phyloP scores from a whole-genome alignment of 441 rosid genomes.

The Jatropha multifida region DNA sequence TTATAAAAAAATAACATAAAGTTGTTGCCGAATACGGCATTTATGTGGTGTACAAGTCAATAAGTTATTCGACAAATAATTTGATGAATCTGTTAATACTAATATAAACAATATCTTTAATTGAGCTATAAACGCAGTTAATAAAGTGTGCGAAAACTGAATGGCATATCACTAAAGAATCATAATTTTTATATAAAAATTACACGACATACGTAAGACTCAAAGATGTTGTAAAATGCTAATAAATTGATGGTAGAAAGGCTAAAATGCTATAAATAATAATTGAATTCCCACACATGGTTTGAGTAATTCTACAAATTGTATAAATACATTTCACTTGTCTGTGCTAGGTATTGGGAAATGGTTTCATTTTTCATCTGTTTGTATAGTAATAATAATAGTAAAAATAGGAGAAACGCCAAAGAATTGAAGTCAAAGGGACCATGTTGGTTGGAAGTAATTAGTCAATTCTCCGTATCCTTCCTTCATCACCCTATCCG shows the following conservation, averaged over 20 bases:
- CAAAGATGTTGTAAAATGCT: neutral
- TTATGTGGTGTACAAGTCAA: too few relatives aligned
- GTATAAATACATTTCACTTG: neutral
- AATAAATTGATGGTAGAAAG: neutral
- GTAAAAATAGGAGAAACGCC: neutral
- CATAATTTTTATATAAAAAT: neutral
- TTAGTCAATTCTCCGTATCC: slow-evolving; percentile 36
- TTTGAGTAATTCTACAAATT: slow-evolving; percentile 24
- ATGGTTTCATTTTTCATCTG: slow-evolving; percentile 12
- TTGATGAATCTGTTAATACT: too few relatives aligned
- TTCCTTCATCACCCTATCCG: slow-evolving; percentile 52
- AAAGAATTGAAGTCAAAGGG: slow-evolving; percentile 45
- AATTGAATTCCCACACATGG: slow-evolving; percentile 16
- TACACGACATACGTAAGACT: neutral
- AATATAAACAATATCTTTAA: too few relatives aligned
- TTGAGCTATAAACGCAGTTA: too few relatives aligned
- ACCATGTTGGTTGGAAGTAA: slow-evolving; percentile 41
- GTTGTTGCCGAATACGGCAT: too few relatives aligned
- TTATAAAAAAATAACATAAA: too few relatives aligned
- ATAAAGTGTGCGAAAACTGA: too few relatives aligned
- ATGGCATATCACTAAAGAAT: too few relatives aligned
- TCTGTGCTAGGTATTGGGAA: slow-evolving; percentile 8
- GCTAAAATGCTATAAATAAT: neutral
- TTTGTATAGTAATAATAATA: slow-evolving; percentile 4
- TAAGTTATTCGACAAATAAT: too few relatives aligned